Evolutionary conservation across 192 early-diverging fungal species (phyloP), one percentile per base, ranked within the genome.

Genomic region (Umbelopsis ramanniana): DNA sequence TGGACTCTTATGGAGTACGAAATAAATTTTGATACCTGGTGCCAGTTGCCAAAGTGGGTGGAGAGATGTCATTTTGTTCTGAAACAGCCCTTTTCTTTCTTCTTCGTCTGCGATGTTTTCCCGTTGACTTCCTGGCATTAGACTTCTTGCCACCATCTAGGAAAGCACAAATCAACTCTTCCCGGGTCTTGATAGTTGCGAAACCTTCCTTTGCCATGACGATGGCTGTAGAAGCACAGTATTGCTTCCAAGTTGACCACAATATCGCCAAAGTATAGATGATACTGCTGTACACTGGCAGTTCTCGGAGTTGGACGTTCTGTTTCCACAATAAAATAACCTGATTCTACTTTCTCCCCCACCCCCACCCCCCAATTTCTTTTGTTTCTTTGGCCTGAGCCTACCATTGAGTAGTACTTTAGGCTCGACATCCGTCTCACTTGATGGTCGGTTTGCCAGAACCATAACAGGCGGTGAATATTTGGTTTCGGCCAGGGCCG

Each of bases 141-240:
- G 52, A 54, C 33, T 53, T 70, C 6, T 70, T 54, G 2, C 22
- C 48, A 21, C 52, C 69, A 43, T 70, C 38, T 1, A 70, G n/a
- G 4, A 70, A 38, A 3, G 53, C 53, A 21, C 38, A 23, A 12
- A 23, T 6, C 14, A n/a, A 12, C 10, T 70, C 52, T 15, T 70
- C 50, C 22, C 29, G 50, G 22, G 33, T 9, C 52, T 21, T 43
- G 19, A n/a, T 70, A 23, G 12, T 43, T 52, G 17, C 19, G 22
- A 48, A 2, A 54, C 38, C 35, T 54, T 14, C 26, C 7, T 37
- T 26, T n/a, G 9, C 29, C 14, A 21, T 17, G 50, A 0, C 38
- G 14, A 23, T 53, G 38, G 8, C 35, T 40, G 52, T 70, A 70
- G 19, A 70, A 70, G 7, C 14, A 21, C 4, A 70, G 53, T 7